phyloP scores from a whole-genome alignment of 2,329 filamentous ascomycete species.

The Exophiala aquamarina region DNA sequence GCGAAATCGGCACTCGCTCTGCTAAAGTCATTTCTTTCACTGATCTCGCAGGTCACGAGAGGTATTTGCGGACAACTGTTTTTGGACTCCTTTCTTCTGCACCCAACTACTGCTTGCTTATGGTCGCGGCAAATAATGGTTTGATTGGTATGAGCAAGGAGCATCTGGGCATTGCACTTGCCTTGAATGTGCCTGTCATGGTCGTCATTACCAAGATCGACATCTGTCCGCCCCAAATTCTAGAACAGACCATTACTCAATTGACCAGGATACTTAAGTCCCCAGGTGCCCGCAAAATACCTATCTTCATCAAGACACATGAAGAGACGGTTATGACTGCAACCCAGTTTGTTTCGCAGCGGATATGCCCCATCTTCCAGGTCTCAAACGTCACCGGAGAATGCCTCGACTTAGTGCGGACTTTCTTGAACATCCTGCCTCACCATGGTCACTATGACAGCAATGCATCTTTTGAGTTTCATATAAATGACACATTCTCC shows the following conservation, averaged over 20 bases:
- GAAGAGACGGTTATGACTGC: slow-evolving; percentile 95
- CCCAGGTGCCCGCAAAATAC: slow-evolving; percentile 90
- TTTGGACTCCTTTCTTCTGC: slow-evolving; percentile 92
- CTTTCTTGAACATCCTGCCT: slow-evolving; percentile 91
- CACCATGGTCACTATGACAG: slow-evolving; percentile 91
- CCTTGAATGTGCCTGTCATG: slow-evolving; percentile 96
- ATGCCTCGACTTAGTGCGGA: slow-evolving; percentile 83
- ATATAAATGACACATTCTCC: slow-evolving; percentile 96
- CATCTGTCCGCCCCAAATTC: slow-evolving; percentile 92
- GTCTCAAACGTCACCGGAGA: slow-evolving; percentile 97
- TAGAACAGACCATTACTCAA: slow-evolving; percentile 89
- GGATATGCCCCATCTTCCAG: slow-evolving; percentile 96
- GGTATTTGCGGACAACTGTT: slow-evolving; percentile 91
- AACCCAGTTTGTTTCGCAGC: slow-evolving; percentile 89
- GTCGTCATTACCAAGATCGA: slow-evolving; percentile 98
- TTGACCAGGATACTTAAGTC: slow-evolving; percentile 91
- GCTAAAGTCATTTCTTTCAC: slow-evolving; percentile 97
- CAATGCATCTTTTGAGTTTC: slow-evolving; percentile 86
- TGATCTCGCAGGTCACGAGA: slow-evolving; percentile 91
- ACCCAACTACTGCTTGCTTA: slow-evolving; percentile 94
- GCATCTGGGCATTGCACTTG: slow-evolving; percentile 90
- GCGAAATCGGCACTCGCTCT: slow-evolving; percentile 92
- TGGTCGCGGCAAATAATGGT: slow-evolving; percentile 98
- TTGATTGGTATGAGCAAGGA: slow-evolving; percentile 98
- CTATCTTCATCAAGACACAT: slow-evolving; percentile 87